Evolutionary conservation across 1,139 yeast species (phyloP), one percentile per base, ranked within the genome.

Genomic region (Saccharomyces hybrid): DNA sequence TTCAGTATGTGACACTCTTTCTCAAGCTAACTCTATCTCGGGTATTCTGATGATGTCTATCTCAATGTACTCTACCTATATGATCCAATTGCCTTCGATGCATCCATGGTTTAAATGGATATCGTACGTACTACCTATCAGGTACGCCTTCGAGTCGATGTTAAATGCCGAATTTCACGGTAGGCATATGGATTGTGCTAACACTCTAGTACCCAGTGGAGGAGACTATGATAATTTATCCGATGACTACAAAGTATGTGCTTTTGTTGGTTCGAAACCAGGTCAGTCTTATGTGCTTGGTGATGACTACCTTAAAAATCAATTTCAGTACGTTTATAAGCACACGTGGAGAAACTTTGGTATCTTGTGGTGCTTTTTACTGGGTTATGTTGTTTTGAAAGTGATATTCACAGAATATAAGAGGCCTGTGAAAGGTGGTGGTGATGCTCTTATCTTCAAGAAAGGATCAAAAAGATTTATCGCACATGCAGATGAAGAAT

Each of bases 81-180:
- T 78, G 75, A 75, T 82, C 59, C 86, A 80, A 61, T 68, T 78
- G 50, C 81, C 82, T 6, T 72, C 78, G 0, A 82, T 82, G 85
- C 84, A 77, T 59, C 83, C 83, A 41, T 82, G 86, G 85, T 81
- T 81, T 63, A 77, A 79, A 64, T 82, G 87, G 87, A 75, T 81
- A 47, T 77, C 81, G 4, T 82, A 80, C 62, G 71, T 81, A 54
- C 73, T 82, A 60, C 86, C 87, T 3, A 68, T 82, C 52, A 70
- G 79, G 49, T 82, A 81, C 61, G 81, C 79, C 6, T 82, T 80
- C 56, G 86, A 82, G 63, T 73, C 82, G 11, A 73, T 82, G 73
- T 67, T 82, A 57, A 72, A 79, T 14, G 72, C 76, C 46, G 86
- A 82, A 62, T 82, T 82, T 62, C 84, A 81, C 63, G 80, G 79